phyloP scores from a whole-genome alignment of 2,329 filamentous ascomycete genomes.

The Beauveria varroae region DNA sequence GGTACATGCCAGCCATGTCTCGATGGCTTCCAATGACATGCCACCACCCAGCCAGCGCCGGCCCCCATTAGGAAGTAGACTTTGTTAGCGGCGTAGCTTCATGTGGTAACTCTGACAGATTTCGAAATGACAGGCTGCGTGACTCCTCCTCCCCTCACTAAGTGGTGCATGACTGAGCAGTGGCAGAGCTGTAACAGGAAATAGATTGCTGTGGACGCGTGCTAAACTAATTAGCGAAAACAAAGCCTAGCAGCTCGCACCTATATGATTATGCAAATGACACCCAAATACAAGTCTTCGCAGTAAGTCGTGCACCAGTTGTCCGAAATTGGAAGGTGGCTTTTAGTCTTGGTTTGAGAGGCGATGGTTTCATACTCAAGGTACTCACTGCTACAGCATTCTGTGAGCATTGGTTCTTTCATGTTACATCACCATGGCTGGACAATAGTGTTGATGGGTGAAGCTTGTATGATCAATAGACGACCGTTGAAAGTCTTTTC shows the following conservation, averaged over 20 bases:
- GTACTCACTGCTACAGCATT: neutral
- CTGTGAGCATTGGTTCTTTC: neutral
- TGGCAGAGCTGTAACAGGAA: neutral
- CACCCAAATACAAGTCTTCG: neutral
- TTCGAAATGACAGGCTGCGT: neutral
- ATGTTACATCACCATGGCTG: conserved; percentile 6
- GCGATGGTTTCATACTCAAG: neutral
- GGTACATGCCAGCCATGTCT: neutral
- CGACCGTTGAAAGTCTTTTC: neutral
- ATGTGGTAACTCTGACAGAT: neutral
- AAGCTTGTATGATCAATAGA: too few relatives aligned
- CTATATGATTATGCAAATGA: neutral
- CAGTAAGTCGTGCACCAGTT: neutral
- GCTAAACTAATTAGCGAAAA: neutral
- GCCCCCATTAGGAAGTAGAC: conserved; percentile 6
- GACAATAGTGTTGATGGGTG: too few relatives aligned
- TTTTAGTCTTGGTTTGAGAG: neutral
- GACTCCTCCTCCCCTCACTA: neutral
- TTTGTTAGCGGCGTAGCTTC: neutral
- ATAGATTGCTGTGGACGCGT: conserved; percentile 3
- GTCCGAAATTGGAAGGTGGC: conserved; percentile 7
- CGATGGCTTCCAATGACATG: neutral
- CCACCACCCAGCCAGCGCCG: neutral
- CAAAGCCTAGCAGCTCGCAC: neutral
- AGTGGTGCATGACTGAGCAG: neutral